phyloP scores from a whole-genome alignment of 352 stramenopile species.

The Elongisporangium prolatum region DNA sequence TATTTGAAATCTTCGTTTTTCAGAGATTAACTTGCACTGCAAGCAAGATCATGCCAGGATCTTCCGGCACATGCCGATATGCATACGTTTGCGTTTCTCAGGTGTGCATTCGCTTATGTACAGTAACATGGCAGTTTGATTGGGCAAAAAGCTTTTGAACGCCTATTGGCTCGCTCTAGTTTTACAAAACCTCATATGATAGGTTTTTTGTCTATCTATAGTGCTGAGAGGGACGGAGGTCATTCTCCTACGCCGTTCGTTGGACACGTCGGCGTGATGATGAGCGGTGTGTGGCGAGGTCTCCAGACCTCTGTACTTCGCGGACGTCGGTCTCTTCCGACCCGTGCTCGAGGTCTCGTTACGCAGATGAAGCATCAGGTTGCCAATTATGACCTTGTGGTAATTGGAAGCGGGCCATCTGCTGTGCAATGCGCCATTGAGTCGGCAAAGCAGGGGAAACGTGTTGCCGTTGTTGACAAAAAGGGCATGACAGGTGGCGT shows the following conservation, averaged over 20 bases:
- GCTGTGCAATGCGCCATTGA: slow-evolving; percentile 86
- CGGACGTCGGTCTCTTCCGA: not conserved
- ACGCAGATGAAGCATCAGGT: slow-evolving; percentile 30
- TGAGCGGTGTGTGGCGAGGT: not conserved
- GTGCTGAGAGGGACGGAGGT: not conserved
- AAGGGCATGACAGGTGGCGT: slow-evolving; percentile 54
- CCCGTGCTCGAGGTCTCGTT: not conserved
- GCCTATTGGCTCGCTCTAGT: not conserved
- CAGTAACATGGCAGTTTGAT: not conserved
- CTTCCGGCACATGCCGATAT: not conserved
- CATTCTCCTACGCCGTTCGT: not conserved
- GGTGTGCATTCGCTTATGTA: not conserved
- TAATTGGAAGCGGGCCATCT: slow-evolving; percentile 83
- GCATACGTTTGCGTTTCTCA: not conserved
- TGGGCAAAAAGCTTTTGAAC: not conserved
- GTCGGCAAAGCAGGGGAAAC: slow-evolving; percentile 75
- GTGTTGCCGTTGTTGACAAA: slow-evolving; percentile 79
- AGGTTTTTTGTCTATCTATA: slow-evolving; percentile 3
- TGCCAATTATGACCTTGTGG: slow-evolving; percentile 77
- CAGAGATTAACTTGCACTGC: no score
- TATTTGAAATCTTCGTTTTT: no score
- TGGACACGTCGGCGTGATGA: not conserved
- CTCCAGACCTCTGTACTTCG: not conserved
- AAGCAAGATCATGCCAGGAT: no score
- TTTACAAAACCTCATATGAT: not conserved